Evolutionary conservation across 345 rosid species (phyloP).

Genomic region (Gossypium sturtianum): DNA sequence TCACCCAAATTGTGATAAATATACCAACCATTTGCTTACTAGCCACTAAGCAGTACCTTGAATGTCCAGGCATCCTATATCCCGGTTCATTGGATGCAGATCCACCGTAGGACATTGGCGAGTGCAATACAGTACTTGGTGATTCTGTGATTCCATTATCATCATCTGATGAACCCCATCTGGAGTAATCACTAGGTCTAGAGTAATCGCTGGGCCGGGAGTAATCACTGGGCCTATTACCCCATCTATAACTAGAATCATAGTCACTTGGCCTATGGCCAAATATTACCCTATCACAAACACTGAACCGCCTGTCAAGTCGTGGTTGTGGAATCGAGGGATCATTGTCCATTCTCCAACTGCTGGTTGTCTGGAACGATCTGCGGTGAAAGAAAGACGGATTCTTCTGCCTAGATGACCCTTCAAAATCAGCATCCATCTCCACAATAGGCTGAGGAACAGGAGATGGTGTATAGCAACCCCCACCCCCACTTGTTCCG

Average conservation of each 20-base stretch:
- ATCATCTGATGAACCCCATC: slow-evolving; percentile 95
- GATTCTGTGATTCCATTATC: slow-evolving; percentile 87
- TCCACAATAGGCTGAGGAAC: slow-evolving; percentile 87
- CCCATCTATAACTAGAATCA: slow-evolving; percentile 21
- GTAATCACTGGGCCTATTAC: slow-evolving; percentile 61
- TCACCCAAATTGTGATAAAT: slow-evolving; percentile 91
- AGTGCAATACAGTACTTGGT: slow-evolving; percentile 70
- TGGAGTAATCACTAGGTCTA: slow-evolving; percentile 80
- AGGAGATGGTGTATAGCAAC: slow-evolving; percentile 80
- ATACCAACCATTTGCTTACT: slow-evolving; percentile 99
- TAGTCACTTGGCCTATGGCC: slow-evolving; percentile 54
- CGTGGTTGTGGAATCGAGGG: slow-evolving; percentile 57
- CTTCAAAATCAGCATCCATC: slow-evolving; percentile 90
- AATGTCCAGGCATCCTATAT: slow-evolving; percentile 54
- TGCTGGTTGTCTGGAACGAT: slow-evolving; percentile 81
- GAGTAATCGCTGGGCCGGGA: slow-evolving; percentile 88
- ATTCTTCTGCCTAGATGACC: slow-evolving; percentile 83
- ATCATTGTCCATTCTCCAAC: slow-evolving; percentile 82
- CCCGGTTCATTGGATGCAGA: slow-evolving; percentile 57
- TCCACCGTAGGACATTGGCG: slow-evolving; percentile 64
- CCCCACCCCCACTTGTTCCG: slow-evolving; percentile 69
- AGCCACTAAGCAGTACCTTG: slow-evolving; percentile 83
- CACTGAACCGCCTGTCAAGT: slow-evolving; percentile 81
- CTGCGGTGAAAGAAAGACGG: slow-evolving; percentile 77
- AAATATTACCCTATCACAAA: slow-evolving; percentile 83